These are phyloP conservation scores for Dictyostelium brefeldianum DNA, from an alignment of 78 protist genomes.

Conservation along the genomic window DNA sequence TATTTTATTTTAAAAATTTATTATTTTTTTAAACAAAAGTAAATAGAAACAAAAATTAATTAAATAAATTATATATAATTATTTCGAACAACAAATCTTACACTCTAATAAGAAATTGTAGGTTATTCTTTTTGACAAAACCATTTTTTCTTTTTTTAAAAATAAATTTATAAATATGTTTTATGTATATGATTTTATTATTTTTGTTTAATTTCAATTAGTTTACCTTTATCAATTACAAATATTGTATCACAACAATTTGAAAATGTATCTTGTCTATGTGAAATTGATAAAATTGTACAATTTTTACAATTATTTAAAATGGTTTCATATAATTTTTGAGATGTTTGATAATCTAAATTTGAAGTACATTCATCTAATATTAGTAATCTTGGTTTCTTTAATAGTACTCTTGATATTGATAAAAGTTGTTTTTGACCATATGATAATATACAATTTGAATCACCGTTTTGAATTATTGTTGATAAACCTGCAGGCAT, in stretches of 20 bases:
- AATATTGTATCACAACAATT: conserved; percentile 87
- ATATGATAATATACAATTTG: conserved; percentile 41
- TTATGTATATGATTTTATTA: too few relatives aligned
- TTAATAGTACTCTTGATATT: conserved; percentile 93
- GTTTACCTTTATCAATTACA: conserved; percentile 76
- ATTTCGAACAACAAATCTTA: background rate
- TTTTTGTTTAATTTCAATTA: conserved; percentile 23
- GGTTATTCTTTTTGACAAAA: too few relatives aligned
- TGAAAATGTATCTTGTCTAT: conserved; percentile 92
- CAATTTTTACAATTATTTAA: conserved; percentile 49
- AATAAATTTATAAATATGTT: too few relatives aligned
- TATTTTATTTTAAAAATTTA: background rate
- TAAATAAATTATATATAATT: background rate
- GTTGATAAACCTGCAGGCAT: conserved; percentile 45
- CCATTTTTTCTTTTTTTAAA: too few relatives aligned
- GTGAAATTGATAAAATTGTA: conserved; percentile 96
- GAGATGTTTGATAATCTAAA: conserved; percentile 92
- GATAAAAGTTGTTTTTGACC: conserved; percentile 98
- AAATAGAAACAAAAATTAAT: background rate
- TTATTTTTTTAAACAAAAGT: background rate
- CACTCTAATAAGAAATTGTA: too few relatives aligned
- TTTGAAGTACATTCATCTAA: conserved; percentile 97
- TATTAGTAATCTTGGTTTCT: conserved; percentile 83
- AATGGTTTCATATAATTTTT: conserved; percentile 69
- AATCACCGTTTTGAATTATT: conserved; percentile 67